A percentile compares a stretch with the other conserved stretches of the same genome.
Conservation (phyloP, 257 asterid species). For the Petunia axillaris region DNA sequence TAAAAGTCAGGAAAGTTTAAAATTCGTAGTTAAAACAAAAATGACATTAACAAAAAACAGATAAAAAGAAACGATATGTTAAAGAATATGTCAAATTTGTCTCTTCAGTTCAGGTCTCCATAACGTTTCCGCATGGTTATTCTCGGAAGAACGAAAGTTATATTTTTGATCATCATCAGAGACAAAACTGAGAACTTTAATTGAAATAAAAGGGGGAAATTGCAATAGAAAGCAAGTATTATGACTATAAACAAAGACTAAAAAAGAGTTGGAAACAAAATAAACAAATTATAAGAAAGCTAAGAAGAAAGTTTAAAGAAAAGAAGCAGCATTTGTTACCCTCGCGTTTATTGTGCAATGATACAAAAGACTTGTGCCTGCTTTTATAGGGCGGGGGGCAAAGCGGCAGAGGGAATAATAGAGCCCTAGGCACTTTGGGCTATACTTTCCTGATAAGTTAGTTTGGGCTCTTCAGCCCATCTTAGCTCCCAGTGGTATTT, state of each 20-base stretch:
- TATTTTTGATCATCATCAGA: slow-evolving; percentile 47
- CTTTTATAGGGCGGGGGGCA: not conserved
- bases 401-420: not conserved
- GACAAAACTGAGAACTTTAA: slow-evolving; percentile 5
- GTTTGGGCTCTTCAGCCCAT: not conserved
- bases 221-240: no score
- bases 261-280: no score
- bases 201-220: no score
- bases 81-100: not conserved
- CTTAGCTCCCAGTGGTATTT: no score
- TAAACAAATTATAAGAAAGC: no score
- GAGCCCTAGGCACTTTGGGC: slow-evolving; percentile 10
- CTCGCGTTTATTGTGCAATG: not conserved
- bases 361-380: not conserved
- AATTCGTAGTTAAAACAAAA: no score
- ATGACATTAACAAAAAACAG: no score
- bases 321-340: no score
- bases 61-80: not conserved
- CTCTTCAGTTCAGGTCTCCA: slow-evolving; percentile 76
- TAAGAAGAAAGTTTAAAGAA: no score
- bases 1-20: no score
- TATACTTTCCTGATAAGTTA: not conserved
- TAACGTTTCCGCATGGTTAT: slow-evolving; percentile 49
- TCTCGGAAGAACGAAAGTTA: slow-evolving; percentile 74
- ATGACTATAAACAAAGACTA: no score